Base-by-base conservation (phyloP, 208 protist genomes). In the Leishmania major region DNA sequence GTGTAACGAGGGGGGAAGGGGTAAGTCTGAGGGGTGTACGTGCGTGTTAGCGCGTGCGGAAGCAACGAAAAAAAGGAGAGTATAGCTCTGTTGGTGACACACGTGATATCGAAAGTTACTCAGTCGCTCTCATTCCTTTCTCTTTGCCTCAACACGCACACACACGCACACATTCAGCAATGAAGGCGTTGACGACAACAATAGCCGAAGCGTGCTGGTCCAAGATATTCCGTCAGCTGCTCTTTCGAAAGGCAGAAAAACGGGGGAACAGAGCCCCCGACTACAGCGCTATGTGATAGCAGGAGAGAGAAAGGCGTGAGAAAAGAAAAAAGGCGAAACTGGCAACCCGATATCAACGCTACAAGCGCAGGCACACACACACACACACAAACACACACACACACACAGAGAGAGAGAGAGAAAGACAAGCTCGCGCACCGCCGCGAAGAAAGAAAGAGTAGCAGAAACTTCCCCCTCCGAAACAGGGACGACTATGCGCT, bases 271-370 rank as follows among this genome's bases (percentile, higher is more conserved):
- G 59, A 13, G 55, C 13, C 74, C 55, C 74, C 40, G 43, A 35
- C 40, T 6, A 53, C 25, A 66, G 35, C 31, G 55, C 75, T 62
- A 81, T 19, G 22, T 6, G 49, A 53, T 51, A 69, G 66, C 37
- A 67, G 45, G 31, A 73, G 47, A 77, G 40, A 76, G 45, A 74
- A 71, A 77, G 31, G 67, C 13, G 13, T n/a, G 13, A 49, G 22
- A 47, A 70, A 71, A 76, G 71, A 55, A 82, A 78, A 53, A 53
- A 47, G n/a, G 7, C 15, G 71, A 15, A 51, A 17, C 35, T 73
- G 69, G 10, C 25, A 15, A 19, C 22, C 17, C 3, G 17, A 71
- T 28, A 45, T 35, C 35, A 45, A 19, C 35, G 13, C 66, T 71
- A 71, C 35, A 71, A 71, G 66, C 10, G 37, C 35, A 11, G 4